Evolutionary conservation across 805 yeast genomes (phyloP), one percentile per base, ranked within the genome.

Genomic region (Teunomyces lycoperdinae): DNA sequence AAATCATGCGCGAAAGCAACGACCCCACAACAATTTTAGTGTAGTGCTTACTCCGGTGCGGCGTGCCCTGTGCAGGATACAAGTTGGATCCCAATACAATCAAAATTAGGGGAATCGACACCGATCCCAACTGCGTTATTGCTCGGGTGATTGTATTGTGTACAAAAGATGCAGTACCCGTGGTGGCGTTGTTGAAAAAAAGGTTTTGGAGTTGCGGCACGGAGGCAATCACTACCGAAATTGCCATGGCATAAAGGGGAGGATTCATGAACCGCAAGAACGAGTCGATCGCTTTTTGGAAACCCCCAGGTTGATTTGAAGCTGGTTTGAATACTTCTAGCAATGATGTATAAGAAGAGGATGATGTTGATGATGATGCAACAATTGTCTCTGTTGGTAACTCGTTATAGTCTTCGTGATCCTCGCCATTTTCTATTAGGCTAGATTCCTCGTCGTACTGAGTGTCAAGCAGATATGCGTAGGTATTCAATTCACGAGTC

Each of bases 31-130:
- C 77, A 56, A 87, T 77, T 51, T 79, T 77, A n/a, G 70, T 68
- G 62, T 84, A 83, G 59, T 84, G 82, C 30, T 73, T 75, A 4
- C 86, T 77, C 16, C 84, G 78, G 5, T 86, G 85, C 31, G 89
- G 87, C 3, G 81, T 77, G 46, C 85, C 91, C 6, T 71, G 61
- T 0, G 85, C 76, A 10, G 94, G 92, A 46, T 81, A 80, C 49
- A 87, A 71, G 58, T 87, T 87, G n/a, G 91, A 81, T 11, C 95
- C 95, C 54, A 87, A 69, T 10, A 86, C 89, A 47, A 87, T 80
- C 57, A 87, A 71, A 52, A 86, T 85, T 58, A 87, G 69, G 6
- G 95, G 95, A 55, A 87, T 84, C 1, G 92, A 85, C 9, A 87
- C 89, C 1, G 82, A 73, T 4, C 92, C 92, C 52, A 87, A 62